Conservation (phyloP, 306 rosid genomes). For the Boehmeria nivea region DNA sequence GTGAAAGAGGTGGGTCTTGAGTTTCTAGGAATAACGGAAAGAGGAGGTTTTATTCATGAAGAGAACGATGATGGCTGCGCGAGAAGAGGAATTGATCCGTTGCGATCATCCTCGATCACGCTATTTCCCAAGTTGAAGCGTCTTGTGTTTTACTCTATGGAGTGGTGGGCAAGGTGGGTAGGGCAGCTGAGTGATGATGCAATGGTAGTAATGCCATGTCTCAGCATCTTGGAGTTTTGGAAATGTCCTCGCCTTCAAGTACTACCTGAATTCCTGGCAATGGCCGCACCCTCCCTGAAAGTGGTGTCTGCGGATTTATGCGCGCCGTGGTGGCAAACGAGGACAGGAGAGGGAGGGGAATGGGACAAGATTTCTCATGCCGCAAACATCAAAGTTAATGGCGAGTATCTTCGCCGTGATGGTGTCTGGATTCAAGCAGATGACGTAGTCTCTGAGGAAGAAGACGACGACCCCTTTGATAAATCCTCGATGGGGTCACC, state of each 20-base stretch:
- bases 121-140: no score
- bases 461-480: no score
- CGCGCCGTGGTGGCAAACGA: not conserved
- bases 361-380: conserved; percentile 14
- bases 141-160: accelerated
- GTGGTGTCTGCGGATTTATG: not conserved
- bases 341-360: not conserved
- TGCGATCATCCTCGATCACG: no score
- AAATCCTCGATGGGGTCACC: no score
- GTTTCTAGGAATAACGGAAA: no score
- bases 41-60: no score
- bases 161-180: not conserved
- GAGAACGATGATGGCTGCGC: no score
- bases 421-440: not conserved
- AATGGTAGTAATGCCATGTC: conserved; percentile 4
- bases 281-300: conserved; percentile 8
- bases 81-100: no score
- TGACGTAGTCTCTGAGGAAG: not conserved
- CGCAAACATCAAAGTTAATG: not conserved
- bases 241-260: not conserved
- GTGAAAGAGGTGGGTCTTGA: no score
- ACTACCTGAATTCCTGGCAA: conserved; percentile 11
- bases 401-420: not conserved
- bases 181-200: not conserved
- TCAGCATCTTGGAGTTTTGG: not conserved